phyloP scores from a whole-genome alignment of 1,284 basidiomycete genomes.

The Boletus albobrunnescens region DNA sequence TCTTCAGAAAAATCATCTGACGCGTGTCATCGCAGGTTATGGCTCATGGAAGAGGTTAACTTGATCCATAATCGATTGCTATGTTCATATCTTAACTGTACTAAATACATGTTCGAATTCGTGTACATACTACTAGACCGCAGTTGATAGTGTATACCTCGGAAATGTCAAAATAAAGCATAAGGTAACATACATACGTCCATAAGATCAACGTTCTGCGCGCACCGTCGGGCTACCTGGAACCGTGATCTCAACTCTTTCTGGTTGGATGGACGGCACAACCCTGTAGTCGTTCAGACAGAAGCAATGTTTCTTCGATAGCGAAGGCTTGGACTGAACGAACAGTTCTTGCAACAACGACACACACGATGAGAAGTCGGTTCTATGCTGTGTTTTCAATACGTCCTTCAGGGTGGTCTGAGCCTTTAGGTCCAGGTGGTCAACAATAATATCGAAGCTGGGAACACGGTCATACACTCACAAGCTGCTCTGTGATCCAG shows the following conservation, averaged over 20 bases:
- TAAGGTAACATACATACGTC: conserved; percentile 10
- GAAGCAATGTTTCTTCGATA: conserved; percentile 9
- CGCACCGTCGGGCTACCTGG: conserved; percentile 26
- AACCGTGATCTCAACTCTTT: conserved; percentile 19
- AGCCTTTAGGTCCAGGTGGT: conserved; percentile 16
- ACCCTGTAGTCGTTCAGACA: conserved; percentile 4
- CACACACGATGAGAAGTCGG: conserved; percentile 17
- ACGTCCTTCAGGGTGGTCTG: conserved; percentile 18
- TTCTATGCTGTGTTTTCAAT: conserved; percentile 4
- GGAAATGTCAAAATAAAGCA: conserved; percentile 13
- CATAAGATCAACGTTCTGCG: conserved; percentile 16
- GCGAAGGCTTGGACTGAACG: conserved; percentile 8
- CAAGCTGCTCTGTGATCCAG: conserved; percentile 28
- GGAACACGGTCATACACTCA: conserved; percentile 5
- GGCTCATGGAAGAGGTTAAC: too few species aligned
- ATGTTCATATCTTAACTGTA: background rate
- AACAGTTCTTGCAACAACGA: conserved; percentile 24
- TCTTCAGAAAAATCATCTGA: too few species aligned
- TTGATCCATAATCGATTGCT: too few species aligned
- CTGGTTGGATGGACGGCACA: background rate
- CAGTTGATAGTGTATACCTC: conserved; percentile 10
- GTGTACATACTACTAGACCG: conserved; percentile 11
- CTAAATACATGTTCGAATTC: conserved; percentile 4
- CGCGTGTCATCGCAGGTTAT: too few species aligned
- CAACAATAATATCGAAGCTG: background rate